Evolutionary conservation across 164 flowering plant genomes (phyloP).

Genomic region (Tetrastigma voinierianum): DNA sequence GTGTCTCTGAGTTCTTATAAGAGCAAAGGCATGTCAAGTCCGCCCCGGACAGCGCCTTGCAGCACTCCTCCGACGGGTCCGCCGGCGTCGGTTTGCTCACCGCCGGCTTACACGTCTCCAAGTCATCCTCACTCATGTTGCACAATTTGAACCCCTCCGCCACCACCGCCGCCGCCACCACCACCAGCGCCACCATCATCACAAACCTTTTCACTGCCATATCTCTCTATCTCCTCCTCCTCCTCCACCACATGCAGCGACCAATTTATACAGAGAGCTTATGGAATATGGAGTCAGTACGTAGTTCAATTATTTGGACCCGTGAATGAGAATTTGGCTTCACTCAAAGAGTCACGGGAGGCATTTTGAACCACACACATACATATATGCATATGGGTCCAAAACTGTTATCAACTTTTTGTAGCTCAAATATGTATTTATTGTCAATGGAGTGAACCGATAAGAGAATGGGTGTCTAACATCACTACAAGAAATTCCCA

Average conservation of each 20-base stretch:
- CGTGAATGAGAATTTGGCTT: conserved; percentile 14
- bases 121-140: conserved; percentile 16
- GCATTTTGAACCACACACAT: too few relatives aligned
- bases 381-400: too few relatives aligned
- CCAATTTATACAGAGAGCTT: background rate
- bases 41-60: conserved; percentile 22
- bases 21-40: conserved; percentile 32
- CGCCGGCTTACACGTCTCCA: conserved; percentile 25
- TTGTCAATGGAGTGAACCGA: too few relatives aligned
- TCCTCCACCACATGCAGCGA: too few relatives aligned
- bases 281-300: background rate
- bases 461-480: too few relatives aligned
- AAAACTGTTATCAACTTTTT: too few relatives aligned
- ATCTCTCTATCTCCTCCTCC: background rate
- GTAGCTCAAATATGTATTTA: too few relatives aligned
- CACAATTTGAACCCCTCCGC: conserved; percentile 15
- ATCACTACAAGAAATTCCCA: too few relatives aligned
- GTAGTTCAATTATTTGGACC: background rate
- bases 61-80: conserved; percentile 23
- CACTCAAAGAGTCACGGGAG: conserved; percentile 8
- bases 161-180: conserved; percentile 4
- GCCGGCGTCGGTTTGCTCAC: conserved; percentile 25
- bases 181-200: conserved; percentile 1
- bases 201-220: background rate
- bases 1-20: conserved; percentile 19